A percentile compares a stretch with the other conserved stretches of the same genome.
Conservation (phyloP, 2,329 filamentous ascomycete species). For the Laburnicola sp. region DNA sequence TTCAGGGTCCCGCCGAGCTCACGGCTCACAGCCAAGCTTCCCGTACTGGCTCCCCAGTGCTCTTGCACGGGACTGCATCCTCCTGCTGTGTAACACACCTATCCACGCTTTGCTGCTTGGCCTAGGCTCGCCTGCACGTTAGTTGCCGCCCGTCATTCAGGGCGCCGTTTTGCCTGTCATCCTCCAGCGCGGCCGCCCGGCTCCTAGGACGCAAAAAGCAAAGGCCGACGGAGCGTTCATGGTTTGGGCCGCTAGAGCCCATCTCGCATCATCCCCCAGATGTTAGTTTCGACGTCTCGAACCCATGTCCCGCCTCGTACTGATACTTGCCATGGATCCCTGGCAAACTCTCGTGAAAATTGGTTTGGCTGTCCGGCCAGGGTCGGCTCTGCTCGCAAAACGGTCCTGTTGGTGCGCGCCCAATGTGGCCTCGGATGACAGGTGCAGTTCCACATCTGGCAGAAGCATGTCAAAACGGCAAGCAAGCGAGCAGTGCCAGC, state of each 20-base stretch:
- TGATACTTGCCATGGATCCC: background rate
- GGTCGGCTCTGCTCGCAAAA: background rate
- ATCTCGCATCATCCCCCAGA: slow-evolving; percentile 31
- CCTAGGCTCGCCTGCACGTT: slow-evolving; percentile 35
- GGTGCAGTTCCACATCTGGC: slow-evolving; percentile 5
- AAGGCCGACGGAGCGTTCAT: slow-evolving; percentile 6
- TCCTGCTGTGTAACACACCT: slow-evolving; percentile 41
- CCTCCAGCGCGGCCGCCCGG: slow-evolving; percentile 2
- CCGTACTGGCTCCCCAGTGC: slow-evolving; percentile 14
- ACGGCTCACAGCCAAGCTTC: slow-evolving; percentile 25
- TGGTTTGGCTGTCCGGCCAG: background rate
- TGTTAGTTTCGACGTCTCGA: slow-evolving; percentile 25
- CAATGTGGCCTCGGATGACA: slow-evolving; percentile 13
- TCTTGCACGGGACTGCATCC: slow-evolving; percentile 24
- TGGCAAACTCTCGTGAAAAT: background rate
- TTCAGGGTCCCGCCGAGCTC: slow-evolving; percentile 19
- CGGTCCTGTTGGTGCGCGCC: slow-evolving; percentile 1
- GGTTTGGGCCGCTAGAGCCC: slow-evolving; percentile 30
- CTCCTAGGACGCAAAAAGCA: slow-evolving; percentile 10
- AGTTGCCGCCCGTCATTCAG: slow-evolving; percentile 43
- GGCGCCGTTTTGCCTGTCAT: slow-evolving; percentile 18
- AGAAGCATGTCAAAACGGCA: background rate
- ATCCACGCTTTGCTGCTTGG: slow-evolving; percentile 33
- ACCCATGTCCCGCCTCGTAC: too few relatives aligned
- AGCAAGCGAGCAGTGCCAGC: slow-evolving; percentile 2